Evolutionary conservation across 1,284 basidiomycete genomes (phyloP).

Genomic region (Earliella scabrosa): DNA sequence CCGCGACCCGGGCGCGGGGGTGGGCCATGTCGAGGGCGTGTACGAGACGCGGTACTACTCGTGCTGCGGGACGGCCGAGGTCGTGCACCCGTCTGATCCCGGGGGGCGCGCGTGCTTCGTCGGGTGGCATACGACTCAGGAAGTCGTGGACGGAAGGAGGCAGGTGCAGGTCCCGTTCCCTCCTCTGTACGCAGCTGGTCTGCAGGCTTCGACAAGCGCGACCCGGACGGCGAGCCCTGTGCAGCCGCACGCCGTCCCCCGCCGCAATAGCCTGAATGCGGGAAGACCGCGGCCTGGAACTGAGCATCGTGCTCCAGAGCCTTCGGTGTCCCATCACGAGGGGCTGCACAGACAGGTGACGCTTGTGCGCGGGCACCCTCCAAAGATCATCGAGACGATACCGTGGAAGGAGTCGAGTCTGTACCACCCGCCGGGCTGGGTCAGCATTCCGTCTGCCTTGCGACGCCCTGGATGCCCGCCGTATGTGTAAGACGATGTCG

Average conservation of each 20-base stretch:
- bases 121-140: not conserved
- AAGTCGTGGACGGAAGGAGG: no score
- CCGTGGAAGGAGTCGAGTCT: not conserved
- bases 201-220: no score
- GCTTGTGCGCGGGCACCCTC: not conserved
- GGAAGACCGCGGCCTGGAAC: not conserved
- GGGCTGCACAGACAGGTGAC: not conserved
- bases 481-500: not conserved
- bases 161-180: no score
- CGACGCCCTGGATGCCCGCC: not conserved
- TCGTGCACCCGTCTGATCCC: not conserved
- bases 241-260: no score
- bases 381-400: not conserved
- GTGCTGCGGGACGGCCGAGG: conserved; percentile 4
- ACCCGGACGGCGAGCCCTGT: no score
- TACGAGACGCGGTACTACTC: not conserved
- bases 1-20: not conserved
- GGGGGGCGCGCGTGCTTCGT: not conserved
- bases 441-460: not conserved
- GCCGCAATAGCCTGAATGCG: no score
- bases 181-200: no score
- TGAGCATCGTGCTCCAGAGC: not conserved
- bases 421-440: conserved; percentile 6
- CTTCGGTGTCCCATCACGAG: no score
- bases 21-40: not conserved